These are phyloP conservation scores for Russula ochroleuca DNA, from an alignment of 768 basidiomycete species.

Conservation along the genomic window DNA sequence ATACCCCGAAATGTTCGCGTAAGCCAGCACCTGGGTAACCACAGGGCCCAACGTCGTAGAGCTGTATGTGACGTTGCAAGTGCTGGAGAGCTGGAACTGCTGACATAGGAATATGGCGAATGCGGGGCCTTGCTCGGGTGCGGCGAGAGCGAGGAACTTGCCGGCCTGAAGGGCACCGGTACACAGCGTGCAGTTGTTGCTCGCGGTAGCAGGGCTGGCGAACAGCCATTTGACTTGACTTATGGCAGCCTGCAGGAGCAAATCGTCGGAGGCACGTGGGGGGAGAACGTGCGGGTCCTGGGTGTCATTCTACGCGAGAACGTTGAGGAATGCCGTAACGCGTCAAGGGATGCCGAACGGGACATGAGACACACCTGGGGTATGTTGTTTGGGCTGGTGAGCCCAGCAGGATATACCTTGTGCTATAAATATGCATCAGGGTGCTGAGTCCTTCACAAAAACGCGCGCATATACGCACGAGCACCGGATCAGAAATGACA, in stretches of 20 bases:
- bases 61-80: conserved; percentile 49
- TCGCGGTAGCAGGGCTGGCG: conserved; percentile 49
- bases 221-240: conserved; percentile 54
- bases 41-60: conserved; percentile 50
- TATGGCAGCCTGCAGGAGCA: conserved; percentile 50
- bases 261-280: conserved; percentile 44
- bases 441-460: neutral
- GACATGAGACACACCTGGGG: conserved; percentile 41
- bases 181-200: conserved; percentile 55
- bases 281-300: conserved; percentile 65
- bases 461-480: conserved; percentile 37
- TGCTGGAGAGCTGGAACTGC: conserved; percentile 44
- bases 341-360: no score
- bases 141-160: conserved; percentile 63
- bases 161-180: conserved; percentile 55
- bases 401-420: conserved; percentile 50
- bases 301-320: conserved; percentile 44
- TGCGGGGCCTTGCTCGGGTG: conserved; percentile 55
- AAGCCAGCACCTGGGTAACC: conserved; percentile 66
- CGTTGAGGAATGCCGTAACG: neutral
- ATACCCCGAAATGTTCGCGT: conserved; percentile 64
- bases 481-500: conserved; percentile 68
- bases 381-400: conserved; percentile 61
- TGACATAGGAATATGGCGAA: conserved; percentile 60
- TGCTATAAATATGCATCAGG: conserved; percentile 39